Conservation (phyloP, 164 flowering plant species). For the Santalum album region DNA sequence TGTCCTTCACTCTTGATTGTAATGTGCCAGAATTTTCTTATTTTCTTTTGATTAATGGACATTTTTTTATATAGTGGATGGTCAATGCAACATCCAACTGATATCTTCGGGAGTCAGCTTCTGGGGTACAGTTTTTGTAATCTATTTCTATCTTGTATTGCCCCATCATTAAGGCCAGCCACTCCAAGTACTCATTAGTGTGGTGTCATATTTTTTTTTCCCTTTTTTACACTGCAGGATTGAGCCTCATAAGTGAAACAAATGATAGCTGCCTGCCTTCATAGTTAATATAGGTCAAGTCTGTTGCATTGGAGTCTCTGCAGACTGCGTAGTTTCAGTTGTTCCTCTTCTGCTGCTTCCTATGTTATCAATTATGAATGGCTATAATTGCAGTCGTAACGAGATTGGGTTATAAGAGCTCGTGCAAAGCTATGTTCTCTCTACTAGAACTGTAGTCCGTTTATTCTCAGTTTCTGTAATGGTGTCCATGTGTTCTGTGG, state of each 20-base stretch:
- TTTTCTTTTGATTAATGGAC: not conserved
- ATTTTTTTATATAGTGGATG: constrained; percentile 35
- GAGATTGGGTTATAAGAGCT: constrained; percentile 3
- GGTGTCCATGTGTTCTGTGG: constrained; percentile 23
- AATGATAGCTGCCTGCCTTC: constrained; percentile 14
- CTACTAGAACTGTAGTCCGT: constrained; percentile 7
- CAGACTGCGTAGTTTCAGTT: constrained; percentile 20
- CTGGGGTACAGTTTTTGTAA: constrained; percentile 25
- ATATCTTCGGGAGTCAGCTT: constrained; percentile 22
- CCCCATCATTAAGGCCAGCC: not conserved
- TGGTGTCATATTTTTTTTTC: not conserved
- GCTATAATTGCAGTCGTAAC: constrained; percentile 6
- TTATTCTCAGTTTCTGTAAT: constrained; percentile 7
- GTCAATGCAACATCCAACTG: constrained; percentile 29
- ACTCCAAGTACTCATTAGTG: not conserved
- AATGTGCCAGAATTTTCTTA: not conserved
- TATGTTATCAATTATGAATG: too few species aligned
- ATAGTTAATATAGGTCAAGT: constrained; percentile 18
- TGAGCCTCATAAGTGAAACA: constrained; percentile 22
- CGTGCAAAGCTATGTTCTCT: constrained; percentile 6
- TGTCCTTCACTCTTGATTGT: constrained; percentile 14
- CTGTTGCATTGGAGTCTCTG: constrained; percentile 11
- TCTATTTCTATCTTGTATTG: not conserved
- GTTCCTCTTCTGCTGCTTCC: constrained; percentile 10
- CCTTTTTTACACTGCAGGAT: constrained; percentile 37